Evolutionary conservation across 2,329 filamentous ascomycete species (phyloP).

Genomic region (Monosporascus sp.): DNA sequence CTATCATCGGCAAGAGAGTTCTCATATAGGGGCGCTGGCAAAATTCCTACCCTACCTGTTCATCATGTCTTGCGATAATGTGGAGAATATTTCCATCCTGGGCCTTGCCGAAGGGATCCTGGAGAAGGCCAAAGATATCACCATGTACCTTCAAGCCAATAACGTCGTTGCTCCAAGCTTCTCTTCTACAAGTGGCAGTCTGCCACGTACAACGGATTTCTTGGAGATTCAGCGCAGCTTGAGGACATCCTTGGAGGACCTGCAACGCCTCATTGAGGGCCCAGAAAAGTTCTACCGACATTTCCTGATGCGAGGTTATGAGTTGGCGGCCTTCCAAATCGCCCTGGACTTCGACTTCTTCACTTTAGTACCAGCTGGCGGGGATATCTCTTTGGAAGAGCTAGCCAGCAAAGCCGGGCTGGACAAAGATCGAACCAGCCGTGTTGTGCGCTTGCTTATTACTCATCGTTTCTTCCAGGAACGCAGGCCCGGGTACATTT

Average conservation of each 20-base stretch:
- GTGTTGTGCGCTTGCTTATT: slow-evolving; percentile 16
- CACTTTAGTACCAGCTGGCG: slow-evolving; percentile 10
- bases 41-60: too few relatives aligned
- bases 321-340: slow-evolving; percentile 15
- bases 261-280: slow-evolving; percentile 7
- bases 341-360: slow-evolving; percentile 22
- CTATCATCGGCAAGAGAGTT: too few relatives aligned
- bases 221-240: slow-evolving; percentile 2
- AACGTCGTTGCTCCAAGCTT: slow-evolving; percentile 1
- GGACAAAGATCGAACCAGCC: slow-evolving; percentile 15
- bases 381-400: slow-evolving; percentile 11
- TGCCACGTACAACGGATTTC: slow-evolving; percentile 1
- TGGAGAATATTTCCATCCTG: too few relatives aligned
- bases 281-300: slow-evolving; percentile 1
- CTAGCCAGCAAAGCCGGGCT: slow-evolving; percentile 15
- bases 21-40: too few relatives aligned
- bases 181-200: neutral
- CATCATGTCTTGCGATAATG: too few relatives aligned
- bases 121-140: neutral
- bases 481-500: slow-evolving; percentile 7
- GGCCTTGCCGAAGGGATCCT: neutral
- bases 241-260: slow-evolving; percentile 7
- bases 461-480: slow-evolving; percentile 20
- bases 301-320: slow-evolving; percentile 5
- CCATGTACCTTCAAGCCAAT: slow-evolving; percentile 5